Conservation (phyloP, 73 alveolate genomes). For the Effrenium voratum region DNA sequence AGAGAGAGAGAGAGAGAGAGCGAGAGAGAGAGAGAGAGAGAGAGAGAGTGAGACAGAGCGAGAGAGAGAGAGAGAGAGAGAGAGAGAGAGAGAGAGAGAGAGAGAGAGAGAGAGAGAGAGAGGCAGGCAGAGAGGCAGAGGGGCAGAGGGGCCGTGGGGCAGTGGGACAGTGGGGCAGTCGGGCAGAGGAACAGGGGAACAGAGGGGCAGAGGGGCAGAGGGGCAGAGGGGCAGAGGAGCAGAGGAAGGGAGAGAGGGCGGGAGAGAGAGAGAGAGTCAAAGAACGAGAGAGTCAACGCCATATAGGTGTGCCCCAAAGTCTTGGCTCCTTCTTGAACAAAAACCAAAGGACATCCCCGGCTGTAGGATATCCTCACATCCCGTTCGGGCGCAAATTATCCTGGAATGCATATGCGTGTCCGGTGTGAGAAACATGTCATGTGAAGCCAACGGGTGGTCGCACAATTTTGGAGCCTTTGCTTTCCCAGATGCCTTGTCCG, state of each 20-base stretch:
- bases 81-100: not conserved
- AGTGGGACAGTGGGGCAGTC: not conserved
- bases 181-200: not conserved
- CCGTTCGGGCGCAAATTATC: too few relatives aligned
- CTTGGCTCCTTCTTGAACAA: too few relatives aligned
- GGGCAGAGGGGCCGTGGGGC: not conserved
- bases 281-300: not conserved
- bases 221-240: not conserved
- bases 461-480: too few relatives aligned
- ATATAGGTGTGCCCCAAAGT: too few relatives aligned
- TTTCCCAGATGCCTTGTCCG: too few relatives aligned
- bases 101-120: not conserved
- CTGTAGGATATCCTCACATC: too few relatives aligned
- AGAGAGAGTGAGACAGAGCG: not conserved
- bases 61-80: not conserved
- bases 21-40: too few relatives aligned
- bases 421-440: too few relatives aligned
- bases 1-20: too few relatives aligned
- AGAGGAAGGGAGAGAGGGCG: not conserved
- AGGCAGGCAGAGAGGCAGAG: not conserved
- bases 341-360: too few relatives aligned
- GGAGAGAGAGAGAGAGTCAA: not conserved
- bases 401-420: too few relatives aligned
- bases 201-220: not conserved
- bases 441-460: too few relatives aligned